These are phyloP conservation scores for Aspergillus baeticus DNA, from an alignment of 495 filamentous ascomycete species.

Conservation along the genomic window DNA sequence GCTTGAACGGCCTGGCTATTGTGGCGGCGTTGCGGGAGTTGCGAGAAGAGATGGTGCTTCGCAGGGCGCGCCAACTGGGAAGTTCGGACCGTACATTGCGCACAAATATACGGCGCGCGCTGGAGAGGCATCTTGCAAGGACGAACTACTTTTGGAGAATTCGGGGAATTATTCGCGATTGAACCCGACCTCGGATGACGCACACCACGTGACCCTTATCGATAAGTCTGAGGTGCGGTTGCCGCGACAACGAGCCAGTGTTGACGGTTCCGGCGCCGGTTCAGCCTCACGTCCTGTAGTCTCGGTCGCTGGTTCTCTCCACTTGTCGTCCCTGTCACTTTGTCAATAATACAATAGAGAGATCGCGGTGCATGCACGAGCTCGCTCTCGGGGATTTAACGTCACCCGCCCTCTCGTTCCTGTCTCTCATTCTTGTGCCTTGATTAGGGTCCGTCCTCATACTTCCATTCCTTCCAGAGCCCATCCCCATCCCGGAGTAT, in stretches of 20 bases:
- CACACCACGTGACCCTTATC: slow-evolving; percentile 33
- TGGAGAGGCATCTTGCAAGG: slow-evolving; percentile 27
- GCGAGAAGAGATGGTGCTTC: slow-evolving; percentile 4
- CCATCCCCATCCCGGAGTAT: neutral
- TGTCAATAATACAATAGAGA: neutral
- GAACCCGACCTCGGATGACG: slow-evolving; percentile 1
- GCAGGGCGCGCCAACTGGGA: slow-evolving; percentile 14
- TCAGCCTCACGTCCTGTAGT: slow-evolving; percentile 5
- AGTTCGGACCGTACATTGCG: slow-evolving; percentile 30
- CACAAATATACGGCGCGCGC: slow-evolving; percentile 31
- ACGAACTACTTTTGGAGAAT: neutral
- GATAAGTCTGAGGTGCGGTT: slow-evolving; percentile 19
- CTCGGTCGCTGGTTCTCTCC: neutral
- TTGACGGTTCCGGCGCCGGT: slow-evolving; percentile 20
- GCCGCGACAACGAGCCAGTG: slow-evolving; percentile 28
- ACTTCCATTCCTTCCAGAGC: neutral
- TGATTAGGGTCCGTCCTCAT: neutral
- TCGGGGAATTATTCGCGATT: no score
- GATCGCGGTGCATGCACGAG: slow-evolving; percentile 11
- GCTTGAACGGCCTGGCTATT: slow-evolving; percentile 35
- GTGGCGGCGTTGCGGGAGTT: slow-evolving; percentile 21
- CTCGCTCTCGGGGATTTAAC: neutral
- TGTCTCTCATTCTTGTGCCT: slow-evolving; percentile 1
- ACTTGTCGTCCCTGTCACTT: neutral
- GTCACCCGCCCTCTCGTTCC: slow-evolving; percentile 15